phyloP scores from a whole-genome alignment of 129 eudicot species.

The Flaveria robusta region DNA sequence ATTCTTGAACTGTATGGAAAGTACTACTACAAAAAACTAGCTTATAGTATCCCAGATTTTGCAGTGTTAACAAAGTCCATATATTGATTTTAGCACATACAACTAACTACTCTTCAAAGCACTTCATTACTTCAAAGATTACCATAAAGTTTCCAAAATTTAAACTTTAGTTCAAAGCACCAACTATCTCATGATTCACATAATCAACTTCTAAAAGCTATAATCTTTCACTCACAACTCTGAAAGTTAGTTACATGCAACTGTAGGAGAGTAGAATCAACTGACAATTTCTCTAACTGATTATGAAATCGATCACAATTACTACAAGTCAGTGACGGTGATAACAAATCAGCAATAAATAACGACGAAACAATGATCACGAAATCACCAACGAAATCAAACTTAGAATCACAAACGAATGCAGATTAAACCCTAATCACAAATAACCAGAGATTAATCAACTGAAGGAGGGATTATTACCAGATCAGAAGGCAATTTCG shows the following conservation, averaged over 20 bases:
- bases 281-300: neutral
- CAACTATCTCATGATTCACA: neutral
- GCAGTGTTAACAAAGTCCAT: neutral
- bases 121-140: neutral
- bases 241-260: neutral
- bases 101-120: neutral
- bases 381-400: neutral
- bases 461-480: slow-evolving; percentile 17
- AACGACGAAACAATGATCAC: neutral
- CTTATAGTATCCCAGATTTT: neutral
- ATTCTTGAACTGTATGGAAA: neutral
- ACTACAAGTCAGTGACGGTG: neutral
- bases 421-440: slow-evolving; percentile 20
- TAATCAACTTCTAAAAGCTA: neutral
- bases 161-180: neutral
- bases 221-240: neutral
- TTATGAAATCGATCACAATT: neutral
- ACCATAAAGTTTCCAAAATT: neutral
- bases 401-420: slow-evolving; percentile 2
- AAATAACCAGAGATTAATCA: neutral
- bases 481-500: neutral
- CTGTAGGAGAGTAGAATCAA: neutral
- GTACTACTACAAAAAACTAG: neutral
- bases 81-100: too few relatives aligned
- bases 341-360: neutral